Evolutionary conservation across 768 basidiomycete species (phyloP).

Genomic region (Boletus pseudo-olivaceus): DNA sequence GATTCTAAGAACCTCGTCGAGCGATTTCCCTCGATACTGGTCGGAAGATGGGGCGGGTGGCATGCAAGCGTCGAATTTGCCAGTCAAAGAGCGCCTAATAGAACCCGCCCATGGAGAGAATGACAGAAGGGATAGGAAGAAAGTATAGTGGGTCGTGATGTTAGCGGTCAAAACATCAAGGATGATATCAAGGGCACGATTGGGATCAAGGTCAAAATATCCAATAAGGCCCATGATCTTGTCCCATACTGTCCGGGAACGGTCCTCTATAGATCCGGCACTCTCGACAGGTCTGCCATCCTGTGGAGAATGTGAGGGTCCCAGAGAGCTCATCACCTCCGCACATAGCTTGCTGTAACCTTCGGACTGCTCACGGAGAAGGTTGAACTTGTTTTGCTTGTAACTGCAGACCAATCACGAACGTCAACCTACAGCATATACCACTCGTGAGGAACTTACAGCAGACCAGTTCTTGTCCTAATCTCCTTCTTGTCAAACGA

Average conservation of each 20-base stretch:
- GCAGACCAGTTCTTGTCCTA: slow-evolving; percentile 72
- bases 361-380: slow-evolving; percentile 95
- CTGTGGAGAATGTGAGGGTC: slow-evolving; percentile 64
- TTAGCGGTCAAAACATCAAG: slow-evolving; percentile 87
- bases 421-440: not conserved
- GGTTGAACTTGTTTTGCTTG: slow-evolving; percentile 98
- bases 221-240: slow-evolving; percentile 87
- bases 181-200: slow-evolving; percentile 88
- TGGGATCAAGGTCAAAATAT: slow-evolving; percentile 95
- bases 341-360: slow-evolving; percentile 92
- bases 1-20: slow-evolving; percentile 64
- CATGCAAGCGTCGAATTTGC: slow-evolving; percentile 34
- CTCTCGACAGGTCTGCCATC: slow-evolving; percentile 68
- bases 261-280: slow-evolving; percentile 52
- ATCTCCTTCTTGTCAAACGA: slow-evolving; percentile 77
- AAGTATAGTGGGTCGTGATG: slow-evolving; percentile 76
- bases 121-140: slow-evolving; percentile 83
- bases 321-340: slow-evolving; percentile 75
- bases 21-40: slow-evolving; percentile 51
- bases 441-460: slow-evolving; percentile 47
- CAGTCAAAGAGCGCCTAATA: slow-evolving; percentile 31
- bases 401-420: slow-evolving; percentile 52
- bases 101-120: slow-evolving; percentile 84
- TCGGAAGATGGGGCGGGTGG: slow-evolving; percentile 36
- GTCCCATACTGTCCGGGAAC: slow-evolving; percentile 72